phyloP scores from a whole-genome alignment of 306 rosid species.

The Lotus japonicus region DNA sequence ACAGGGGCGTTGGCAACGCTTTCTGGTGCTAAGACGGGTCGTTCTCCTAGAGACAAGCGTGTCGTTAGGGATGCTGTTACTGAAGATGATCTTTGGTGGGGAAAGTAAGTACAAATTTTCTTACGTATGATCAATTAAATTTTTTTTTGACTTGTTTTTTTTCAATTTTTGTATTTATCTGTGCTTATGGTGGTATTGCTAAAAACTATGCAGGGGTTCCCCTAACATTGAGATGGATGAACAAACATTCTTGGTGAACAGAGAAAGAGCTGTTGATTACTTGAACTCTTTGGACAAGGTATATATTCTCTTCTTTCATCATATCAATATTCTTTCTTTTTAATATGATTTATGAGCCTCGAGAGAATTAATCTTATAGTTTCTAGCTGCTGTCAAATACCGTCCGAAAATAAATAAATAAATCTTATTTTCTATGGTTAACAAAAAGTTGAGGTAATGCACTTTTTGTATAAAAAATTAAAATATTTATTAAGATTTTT shows the following conservation, averaged over 20 bases:
- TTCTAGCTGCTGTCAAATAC: too few relatives aligned
- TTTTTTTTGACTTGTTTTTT: too few relatives aligned
- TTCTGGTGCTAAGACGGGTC: conserved; percentile 95
- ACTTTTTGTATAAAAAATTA: neutral
- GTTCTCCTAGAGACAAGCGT: conserved; percentile 86
- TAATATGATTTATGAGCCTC: too few relatives aligned
- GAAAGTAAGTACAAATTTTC: conserved; percentile 50
- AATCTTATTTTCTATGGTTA: too few relatives aligned
- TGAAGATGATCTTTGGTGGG: conserved; percentile 93
- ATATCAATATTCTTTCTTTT: neutral
- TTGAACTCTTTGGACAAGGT: conserved; percentile 92
- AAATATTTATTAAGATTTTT: neutral
- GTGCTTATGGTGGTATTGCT: too few relatives aligned
- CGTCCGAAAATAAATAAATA: too few relatives aligned
- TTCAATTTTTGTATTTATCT: too few relatives aligned
- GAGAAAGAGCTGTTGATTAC: conserved; percentile 94
- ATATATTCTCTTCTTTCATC: neutral
- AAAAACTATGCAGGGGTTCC: conserved; percentile 51
- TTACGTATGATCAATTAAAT: too few relatives aligned
- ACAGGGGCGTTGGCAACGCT: conserved; percentile 87
- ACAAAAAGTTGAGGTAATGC: neutral
- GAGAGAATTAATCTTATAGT: too few relatives aligned
- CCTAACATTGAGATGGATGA: conserved; percentile 98
- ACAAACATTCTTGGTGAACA: conserved; percentile 73
- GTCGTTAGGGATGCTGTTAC: conserved; percentile 64